Evolutionary conservation across 2,329 filamentous ascomycete genomes (phyloP), one percentile per base, ranked within the genome.

Genomic region (Coniochaeta sp.): DNA sequence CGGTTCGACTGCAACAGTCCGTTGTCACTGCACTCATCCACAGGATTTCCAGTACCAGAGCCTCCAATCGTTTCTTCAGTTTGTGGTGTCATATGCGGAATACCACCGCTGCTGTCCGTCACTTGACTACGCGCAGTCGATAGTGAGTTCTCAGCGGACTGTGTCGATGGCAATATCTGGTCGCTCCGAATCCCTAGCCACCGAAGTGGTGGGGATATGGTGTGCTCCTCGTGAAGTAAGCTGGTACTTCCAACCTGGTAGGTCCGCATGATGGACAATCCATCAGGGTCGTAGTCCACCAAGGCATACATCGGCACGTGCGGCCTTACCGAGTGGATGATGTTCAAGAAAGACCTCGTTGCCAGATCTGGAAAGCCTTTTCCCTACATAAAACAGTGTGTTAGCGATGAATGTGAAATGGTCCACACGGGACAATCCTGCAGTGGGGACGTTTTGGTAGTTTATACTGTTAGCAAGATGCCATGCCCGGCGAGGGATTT

Each of bases 321-420:
- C 0, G 82, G 81, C 22, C 74, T 75, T 9, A 70, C 71, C 0
- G 66, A 70, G 40, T 81, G 78, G 1, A 91, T 59, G 14, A 77
- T 70, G 47, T 79, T 78, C 1, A 93, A 74, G 59, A 93, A 87
- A 17, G 79, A 79, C 8, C 89, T 79, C 0, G 89, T 91, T 1
- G 82, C 80, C 56, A 93, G 75, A 66, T 95, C 91, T 0, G 91
- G 90, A 67, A 91, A 95, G 1, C 91, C 91, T 77, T 93, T 95
- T 0, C 86, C 90, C 88, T 91, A 16, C 17, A 28, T 2, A 24
- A 57, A 2, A 26, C 31, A 12, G 5, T 26, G 16, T 2, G 31
- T 16, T 31, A 52, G 47, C 31, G 34, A 14, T 12, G 34, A 3
- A 36, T 36, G 34, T 9, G 7, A 12, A 9, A 36, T 14, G 34